Evolutionary conservation across 2,329 filamentous ascomycete genomes (phyloP), one percentile per base, ranked within the genome.

Genomic region (Hypoxylon sp.): DNA sequence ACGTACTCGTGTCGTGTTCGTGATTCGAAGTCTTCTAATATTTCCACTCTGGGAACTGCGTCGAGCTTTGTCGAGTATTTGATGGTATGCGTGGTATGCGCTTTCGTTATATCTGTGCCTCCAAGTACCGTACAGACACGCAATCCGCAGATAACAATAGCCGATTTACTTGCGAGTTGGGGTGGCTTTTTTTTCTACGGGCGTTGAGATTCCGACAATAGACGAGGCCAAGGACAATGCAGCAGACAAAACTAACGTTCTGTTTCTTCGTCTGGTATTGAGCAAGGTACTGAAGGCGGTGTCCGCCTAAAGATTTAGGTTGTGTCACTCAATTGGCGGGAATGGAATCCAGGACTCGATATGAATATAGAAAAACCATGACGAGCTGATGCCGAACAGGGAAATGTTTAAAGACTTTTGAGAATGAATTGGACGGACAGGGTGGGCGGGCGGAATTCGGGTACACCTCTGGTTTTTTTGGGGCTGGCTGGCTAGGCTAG

Each of bases 281-380:
- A 61, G 13, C 32, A 45, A 38, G 60, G 19, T 65, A 49, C n/a
- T 50, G 56, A 68, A 28, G 36, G 56, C 57, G 60, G 61, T 70
- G 57, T 70, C 65, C 56, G 68, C 62, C 58, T 63, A 63, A 48
- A 52, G 60, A 43, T 38, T 63, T 63, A 63, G 59, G 63, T 68
- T 66, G 68, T 70, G 70, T 67, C 48, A 69, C 70, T 72, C 70
- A 69, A 72, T 70, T 72, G 70, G 70, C 68, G 51, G 70, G 58
- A 64, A 60, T 43, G 58, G 52, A 51, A 55, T 65, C 60, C 62
- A 63, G 65, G 53, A 64, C 69, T 70, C 60, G 68, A 69, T 64
- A 65, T 60, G 69, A 63, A 68, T 68, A 70, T 62, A 65, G 60
- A 65, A 72, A 66, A 63, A 68, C 59, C 63, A 68, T 68, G 65